These are phyloP conservation scores for Boletellus emodensis DNA, from an alignment of 768 basidiomycete genomes.

Conservation along the genomic window DNA sequence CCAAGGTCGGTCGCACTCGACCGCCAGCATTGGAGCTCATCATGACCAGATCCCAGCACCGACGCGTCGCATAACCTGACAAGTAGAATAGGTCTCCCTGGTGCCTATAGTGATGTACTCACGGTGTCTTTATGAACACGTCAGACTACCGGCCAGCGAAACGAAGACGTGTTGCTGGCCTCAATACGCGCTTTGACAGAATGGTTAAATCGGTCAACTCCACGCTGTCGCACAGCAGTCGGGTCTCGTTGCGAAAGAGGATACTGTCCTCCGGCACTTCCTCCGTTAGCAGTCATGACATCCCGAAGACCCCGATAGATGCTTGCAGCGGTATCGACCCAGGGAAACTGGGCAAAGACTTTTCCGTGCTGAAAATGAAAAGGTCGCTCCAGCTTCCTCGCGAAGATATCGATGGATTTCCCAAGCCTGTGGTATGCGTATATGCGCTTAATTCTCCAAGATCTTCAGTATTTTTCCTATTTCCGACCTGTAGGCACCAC, in stretches of 20 bases:
- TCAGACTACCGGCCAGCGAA: conserved; percentile 32
- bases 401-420: conserved; percentile 5
- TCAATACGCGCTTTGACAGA: conserved; percentile 60
- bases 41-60: conserved; percentile 1
- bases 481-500: conserved; percentile 16
- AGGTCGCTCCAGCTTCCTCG: not conserved
- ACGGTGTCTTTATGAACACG: conserved; percentile 5
- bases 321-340: conserved; percentile 34
- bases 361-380: conserved; percentile 44
- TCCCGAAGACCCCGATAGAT: conserved; percentile 41
- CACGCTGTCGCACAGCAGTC: conserved; percentile 25
- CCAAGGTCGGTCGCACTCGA: conserved; percentile 8
- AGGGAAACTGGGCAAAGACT: conserved; percentile 36
- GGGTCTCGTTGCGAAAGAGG: conserved; percentile 28
- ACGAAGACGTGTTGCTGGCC: conserved; percentile 43
- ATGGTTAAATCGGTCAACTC: conserved; percentile 61
- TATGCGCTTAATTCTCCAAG: conserved; percentile 21
- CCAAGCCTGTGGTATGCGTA: conserved; percentile 26
- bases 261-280: conserved; percentile 42
- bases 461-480: conserved; percentile 10
- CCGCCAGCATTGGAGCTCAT: not conserved
- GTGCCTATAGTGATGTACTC: not conserved
- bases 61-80: not conserved
- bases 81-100: conserved; percentile 14
- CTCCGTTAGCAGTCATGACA: conserved; percentile 39